Percentiles rank a stretch among this genome's conserved stretches.
Conservation (phyloP, 495 filamentous ascomycete genomes). For the Thermothielavioides terrestris region DNA sequence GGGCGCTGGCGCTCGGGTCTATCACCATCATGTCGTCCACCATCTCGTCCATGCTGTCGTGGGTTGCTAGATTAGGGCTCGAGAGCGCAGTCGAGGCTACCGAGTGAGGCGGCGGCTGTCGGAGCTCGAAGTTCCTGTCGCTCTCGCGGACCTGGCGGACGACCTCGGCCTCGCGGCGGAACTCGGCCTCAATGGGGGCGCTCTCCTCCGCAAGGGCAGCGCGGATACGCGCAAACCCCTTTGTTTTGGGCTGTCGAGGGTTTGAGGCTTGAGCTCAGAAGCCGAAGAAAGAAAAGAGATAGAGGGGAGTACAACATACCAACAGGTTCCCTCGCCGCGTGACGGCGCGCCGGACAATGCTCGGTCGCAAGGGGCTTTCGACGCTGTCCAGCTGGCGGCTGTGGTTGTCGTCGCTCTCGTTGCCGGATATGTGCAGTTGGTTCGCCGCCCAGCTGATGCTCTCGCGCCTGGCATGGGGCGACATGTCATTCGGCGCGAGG, state of each 20-base stretch:
- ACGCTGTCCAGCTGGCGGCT: conserved; percentile 38
- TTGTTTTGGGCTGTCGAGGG: conserved; percentile 69
- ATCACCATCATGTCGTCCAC: conserved; percentile 55
- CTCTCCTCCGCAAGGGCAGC: conserved; percentile 83
- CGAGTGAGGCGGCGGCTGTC: conserved; percentile 22
- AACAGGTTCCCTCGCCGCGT: conserved; percentile 82
- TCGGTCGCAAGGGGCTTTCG: conserved; percentile 38
- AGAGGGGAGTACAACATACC: too few species aligned
- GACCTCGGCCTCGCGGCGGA: conserved; percentile 87
- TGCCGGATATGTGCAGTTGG: conserved; percentile 75
- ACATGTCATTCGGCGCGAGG: conserved; percentile 23
- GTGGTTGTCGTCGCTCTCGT: conserved; percentile 68
- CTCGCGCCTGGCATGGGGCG: conserved; percentile 57
- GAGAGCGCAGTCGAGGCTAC: conserved; percentile 46
- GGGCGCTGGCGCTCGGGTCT: conserved; percentile 33
- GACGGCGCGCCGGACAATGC: conserved; percentile 60
- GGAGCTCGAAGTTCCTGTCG: conserved; percentile 45
- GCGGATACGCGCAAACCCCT: conserved; percentile 84
- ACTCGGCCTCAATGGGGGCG: conserved; percentile 77
- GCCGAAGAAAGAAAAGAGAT: not conserved
- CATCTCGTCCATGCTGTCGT: conserved; percentile 48
- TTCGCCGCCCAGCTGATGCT: conserved; percentile 80
- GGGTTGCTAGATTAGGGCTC: conserved; percentile 36
- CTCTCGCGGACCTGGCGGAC: conserved; percentile 85
- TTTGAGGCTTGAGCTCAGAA: conserved; percentile 7